These are phyloP conservation scores for Acanthamoeba comandoni DNA, from an alignment of 208 protist genomes.

Conservation along the genomic window DNA sequence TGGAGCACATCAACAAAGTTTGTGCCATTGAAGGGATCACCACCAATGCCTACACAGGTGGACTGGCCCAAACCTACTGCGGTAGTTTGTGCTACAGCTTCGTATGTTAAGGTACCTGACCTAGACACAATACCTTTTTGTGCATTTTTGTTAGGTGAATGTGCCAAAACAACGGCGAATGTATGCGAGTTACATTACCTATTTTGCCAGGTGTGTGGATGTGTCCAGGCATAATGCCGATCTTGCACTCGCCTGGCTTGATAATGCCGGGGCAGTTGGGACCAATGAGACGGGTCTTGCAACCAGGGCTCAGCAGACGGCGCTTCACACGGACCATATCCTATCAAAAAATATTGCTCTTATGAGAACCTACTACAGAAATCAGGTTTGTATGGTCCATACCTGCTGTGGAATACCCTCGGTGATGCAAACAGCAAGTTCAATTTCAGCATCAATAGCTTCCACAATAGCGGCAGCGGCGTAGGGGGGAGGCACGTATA, in stretches of 20 bases:
- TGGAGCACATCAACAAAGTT: conserved; percentile 98
- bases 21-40: conserved; percentile 99
- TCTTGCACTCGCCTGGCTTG: conserved; percentile 98
- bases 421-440: conserved; percentile 97
- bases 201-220: conserved; percentile 98
- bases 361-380: too few relatives aligned
- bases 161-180: neutral
- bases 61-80: conserved; percentile 95
- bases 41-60: conserved; percentile 97
- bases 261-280: conserved; percentile 99
- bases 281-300: conserved; percentile 96
- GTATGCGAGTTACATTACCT: too few relatives aligned
- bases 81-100: conserved; percentile 98
- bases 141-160: neutral
- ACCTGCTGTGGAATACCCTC: conserved; percentile 99
- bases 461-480: conserved; percentile 96
- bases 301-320: conserved; percentile 91
- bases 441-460: conserved; percentile 96
- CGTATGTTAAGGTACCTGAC: conserved; percentile 99
- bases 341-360: conserved; percentile 7
- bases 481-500: conserved; percentile 97
- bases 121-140: conserved; percentile 94
- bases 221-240: conserved; percentile 99
- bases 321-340: conserved; percentile 95
- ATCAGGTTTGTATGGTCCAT: conserved; percentile 85